Conservation (phyloP, 1,284 basidiomycete genomes). For the Xerocomus minutiporus region DNA sequence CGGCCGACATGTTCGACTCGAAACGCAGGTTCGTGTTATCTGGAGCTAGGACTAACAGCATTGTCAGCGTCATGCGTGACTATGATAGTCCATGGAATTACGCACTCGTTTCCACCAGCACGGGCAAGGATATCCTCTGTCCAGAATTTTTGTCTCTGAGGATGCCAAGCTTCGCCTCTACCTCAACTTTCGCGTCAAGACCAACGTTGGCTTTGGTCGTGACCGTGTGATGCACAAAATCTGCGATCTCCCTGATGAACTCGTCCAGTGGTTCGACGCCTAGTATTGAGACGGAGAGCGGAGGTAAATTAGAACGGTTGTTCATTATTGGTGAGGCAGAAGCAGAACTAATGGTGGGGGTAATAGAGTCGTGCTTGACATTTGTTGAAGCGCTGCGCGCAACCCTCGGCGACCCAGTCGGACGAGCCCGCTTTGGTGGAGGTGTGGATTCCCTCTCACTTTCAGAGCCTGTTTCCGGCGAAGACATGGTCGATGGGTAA, state of each 20-base stretch:
- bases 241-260: constrained; percentile 86
- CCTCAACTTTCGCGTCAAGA: constrained; percentile 55
- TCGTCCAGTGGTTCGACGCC: constrained; percentile 93
- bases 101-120: constrained; percentile 85
- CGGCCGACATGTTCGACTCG: constrained; percentile 87
- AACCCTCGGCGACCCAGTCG: constrained; percentile 19
- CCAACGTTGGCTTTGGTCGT: constrained; percentile 47
- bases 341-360: constrained; percentile 9
- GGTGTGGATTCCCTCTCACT: constrained; percentile 27
- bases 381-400: constrained; percentile 17
- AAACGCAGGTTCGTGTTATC: constrained; percentile 65
- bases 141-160: constrained; percentile 60
- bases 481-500: constrained; percentile 26
- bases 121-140: constrained; percentile 64
- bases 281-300: constrained; percentile 83
- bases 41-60: constrained; percentile 47
- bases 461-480: constrained; percentile 31
- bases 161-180: constrained; percentile 92
- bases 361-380: constrained; percentile 18
- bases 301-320: constrained; percentile 41
- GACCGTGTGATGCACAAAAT: constrained; percentile 80
- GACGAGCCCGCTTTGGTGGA: constrained; percentile 27
- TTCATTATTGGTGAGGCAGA: constrained; percentile 21
- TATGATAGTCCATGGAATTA: constrained; percentile 17
- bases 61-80: constrained; percentile 4